phyloP scores from a whole-genome alignment of 176 grass and related monocot genomes.

The Ampelocalamus luodianensis region DNA sequence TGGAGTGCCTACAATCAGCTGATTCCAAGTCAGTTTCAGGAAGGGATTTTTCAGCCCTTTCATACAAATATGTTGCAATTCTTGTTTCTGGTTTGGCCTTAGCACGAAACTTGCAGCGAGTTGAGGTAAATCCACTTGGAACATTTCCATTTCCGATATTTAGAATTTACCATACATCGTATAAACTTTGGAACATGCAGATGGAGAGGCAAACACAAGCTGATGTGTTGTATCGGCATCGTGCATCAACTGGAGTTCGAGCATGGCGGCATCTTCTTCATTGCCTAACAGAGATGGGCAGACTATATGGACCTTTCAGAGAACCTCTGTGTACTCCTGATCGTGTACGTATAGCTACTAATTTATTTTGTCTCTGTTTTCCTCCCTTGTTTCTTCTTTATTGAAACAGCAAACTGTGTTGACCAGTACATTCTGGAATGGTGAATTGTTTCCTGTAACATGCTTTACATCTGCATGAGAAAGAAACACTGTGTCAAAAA shows the following conservation, averaged over 20 bases:
- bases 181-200: conserved; percentile 60
- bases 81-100: conserved; percentile 95
- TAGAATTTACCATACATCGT: conserved; percentile 33
- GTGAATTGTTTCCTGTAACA: conserved; percentile 28
- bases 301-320: conserved; percentile 89
- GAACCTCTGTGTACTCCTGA: conserved; percentile 67
- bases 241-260: conserved; percentile 66
- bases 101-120: conserved; percentile 82
- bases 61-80: conserved; percentile 96
- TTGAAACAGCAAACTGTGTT: conserved; percentile 36
- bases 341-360: conserved; percentile 61
- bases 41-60: conserved; percentile 89
- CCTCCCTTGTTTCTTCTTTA: conserved; percentile 21
- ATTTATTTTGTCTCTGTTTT: conserved; percentile 17
- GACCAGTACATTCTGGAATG: conserved; percentile 32
- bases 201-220: conserved; percentile 88
- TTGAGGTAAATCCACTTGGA: conserved; percentile 72
- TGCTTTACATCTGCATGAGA: conserved; percentile 30
- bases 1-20: conserved; percentile 81
- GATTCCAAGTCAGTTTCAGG: conserved; percentile 80
- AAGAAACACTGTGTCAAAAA: conserved; percentile 23
- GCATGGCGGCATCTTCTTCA: conserved; percentile 99
- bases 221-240: conserved; percentile 69
- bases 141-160: conserved; percentile 25
- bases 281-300: conserved; percentile 79